phyloP scores from a whole-genome alignment of 2,329 filamentous ascomycete genomes.

The Fusarium subtropicale region DNA sequence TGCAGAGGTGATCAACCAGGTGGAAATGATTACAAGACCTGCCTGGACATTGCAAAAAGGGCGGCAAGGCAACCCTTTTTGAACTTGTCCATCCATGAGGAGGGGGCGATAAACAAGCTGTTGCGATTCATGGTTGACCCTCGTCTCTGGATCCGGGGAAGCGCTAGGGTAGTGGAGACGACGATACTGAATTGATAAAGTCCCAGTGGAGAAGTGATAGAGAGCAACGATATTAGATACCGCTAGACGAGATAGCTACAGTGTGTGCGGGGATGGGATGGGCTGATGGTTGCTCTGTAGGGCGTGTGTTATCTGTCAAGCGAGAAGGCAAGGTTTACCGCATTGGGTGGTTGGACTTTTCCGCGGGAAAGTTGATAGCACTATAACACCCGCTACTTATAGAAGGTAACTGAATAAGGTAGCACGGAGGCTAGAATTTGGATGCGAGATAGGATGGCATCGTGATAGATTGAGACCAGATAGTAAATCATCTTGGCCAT shows the following conservation, averaged over 20 bases:
- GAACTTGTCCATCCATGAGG: constrained; percentile 6
- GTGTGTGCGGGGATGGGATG: constrained; percentile 25
- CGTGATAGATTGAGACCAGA: constrained; percentile 19
- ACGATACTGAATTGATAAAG: constrained; percentile 17
- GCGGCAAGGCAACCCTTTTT: constrained; percentile 33
- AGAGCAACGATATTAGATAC: constrained; percentile 27
- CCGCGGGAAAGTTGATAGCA: constrained; percentile 30
- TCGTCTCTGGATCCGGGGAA: constrained; percentile 38
- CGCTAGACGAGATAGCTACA: constrained; percentile 30
- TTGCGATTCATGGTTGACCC: constrained; percentile 29
- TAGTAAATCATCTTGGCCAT: constrained; percentile 17
- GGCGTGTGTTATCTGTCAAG: constrained; percentile 27
- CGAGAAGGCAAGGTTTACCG: constrained; percentile 4
- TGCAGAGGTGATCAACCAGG: not conserved
- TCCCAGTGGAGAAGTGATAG: constrained; percentile 17
- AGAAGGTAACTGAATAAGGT: not conserved
- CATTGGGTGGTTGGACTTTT: constrained; percentile 7
- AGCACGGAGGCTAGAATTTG: constrained; percentile 28
- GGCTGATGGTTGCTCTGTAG: not conserved
- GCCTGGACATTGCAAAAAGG: not conserved
- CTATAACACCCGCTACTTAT: not conserved
- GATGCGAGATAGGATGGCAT: constrained; percentile 35
- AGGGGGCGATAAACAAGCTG: constrained; percentile 16
- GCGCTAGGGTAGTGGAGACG: constrained; percentile 17
- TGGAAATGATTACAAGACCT: not conserved